Base-by-base conservation (phyloP, 306 rosid genomes). In the Sesbania bispinosa region DNA sequence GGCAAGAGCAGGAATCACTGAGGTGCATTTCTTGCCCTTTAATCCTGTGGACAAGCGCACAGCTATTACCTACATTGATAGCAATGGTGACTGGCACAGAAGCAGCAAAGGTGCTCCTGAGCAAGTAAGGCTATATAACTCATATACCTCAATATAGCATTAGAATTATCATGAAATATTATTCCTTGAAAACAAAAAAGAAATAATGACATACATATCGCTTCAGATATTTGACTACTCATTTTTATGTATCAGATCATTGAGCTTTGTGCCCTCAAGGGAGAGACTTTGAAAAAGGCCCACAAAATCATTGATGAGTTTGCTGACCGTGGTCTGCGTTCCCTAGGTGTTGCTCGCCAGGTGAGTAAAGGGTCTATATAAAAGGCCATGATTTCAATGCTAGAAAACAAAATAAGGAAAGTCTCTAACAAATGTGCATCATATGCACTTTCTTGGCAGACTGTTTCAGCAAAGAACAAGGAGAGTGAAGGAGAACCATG, bases 21-120 rank as follows among this genome's bases (percentile, higher is more conserved):
- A 90, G 84, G 82, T 90, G 51, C 97, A 90, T 77, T 90, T 90
- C 89, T 68, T 90, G 79, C 97, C 95, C 66, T 90, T 90, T 73
- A 90, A 90, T 70, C 97, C 95, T 0, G 97, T 90, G 20, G 96
- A 88, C 0, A 90, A 90, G 85, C 95, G 97, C 72, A 90, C 96
- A 1, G 97, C 97, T 47, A 88, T 88, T 67, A 90, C 97, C 82
- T 90, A 75, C 82, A 80, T 86, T 55, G 96, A 90, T 41, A 16
- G 14, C 46, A 50, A 85, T 1, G 92, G 87, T 0, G 7, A 85
- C 73, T 90, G 97, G 92, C 81, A 86, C 71, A 61, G 97, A 79
- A 79, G 88, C 77, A 88, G 95, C 88, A 90, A 90, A 69, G 97
- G 97, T 70, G 97, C 97, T 39, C 97, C 97, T 35, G 97, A 90